These are phyloP conservation scores for Ustilago loliicola DNA, from an alignment of 1,284 basidiomycete species.

Conservation along the genomic window DNA sequence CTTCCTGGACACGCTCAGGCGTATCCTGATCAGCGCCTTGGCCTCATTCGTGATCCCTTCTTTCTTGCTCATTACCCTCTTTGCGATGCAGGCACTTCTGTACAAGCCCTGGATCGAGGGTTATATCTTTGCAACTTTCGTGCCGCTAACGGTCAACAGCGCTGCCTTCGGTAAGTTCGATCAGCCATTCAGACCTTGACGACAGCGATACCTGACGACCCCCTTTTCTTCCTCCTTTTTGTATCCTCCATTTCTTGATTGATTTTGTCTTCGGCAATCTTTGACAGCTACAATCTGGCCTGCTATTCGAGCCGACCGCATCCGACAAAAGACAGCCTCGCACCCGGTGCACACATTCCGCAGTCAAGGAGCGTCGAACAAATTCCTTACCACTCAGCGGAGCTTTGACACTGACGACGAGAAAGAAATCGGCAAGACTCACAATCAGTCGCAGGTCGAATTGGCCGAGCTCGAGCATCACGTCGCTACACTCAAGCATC, in stretches of 20 bases:
- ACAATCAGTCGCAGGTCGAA: conserved; percentile 13
- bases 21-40: conserved; percentile 30
- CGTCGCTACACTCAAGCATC: conserved; percentile 17
- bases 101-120: conserved; percentile 34
- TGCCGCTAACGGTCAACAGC: conserved; percentile 21
- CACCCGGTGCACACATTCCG: conserved; percentile 20
- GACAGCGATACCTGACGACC: neutral
- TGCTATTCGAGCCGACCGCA: conserved; percentile 29
- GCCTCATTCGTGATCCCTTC: conserved; percentile 35
- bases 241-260: neutral
- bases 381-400: conserved; percentile 28
- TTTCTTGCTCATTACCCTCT: conserved; percentile 32
- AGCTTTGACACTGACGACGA: conserved; percentile 39
- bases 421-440: conserved; percentile 19
- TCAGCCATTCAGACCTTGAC: neutral
- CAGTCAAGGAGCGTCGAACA: conserved; percentile 29
- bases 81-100: conserved; percentile 24
- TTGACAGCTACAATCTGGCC: conserved; percentile 33
- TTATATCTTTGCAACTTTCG: conserved; percentile 29
- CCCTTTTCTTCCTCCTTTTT: conserved; percentile 3
- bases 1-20: conserved; percentile 25
- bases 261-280: neutral
- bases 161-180: conserved; percentile 27
- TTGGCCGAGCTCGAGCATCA: conserved; percentile 22
- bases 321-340: conserved; percentile 6